Evolutionary conservation across 1,139 yeast genomes (phyloP).

Genomic region (Yamadazyma jaroonii): DNA sequence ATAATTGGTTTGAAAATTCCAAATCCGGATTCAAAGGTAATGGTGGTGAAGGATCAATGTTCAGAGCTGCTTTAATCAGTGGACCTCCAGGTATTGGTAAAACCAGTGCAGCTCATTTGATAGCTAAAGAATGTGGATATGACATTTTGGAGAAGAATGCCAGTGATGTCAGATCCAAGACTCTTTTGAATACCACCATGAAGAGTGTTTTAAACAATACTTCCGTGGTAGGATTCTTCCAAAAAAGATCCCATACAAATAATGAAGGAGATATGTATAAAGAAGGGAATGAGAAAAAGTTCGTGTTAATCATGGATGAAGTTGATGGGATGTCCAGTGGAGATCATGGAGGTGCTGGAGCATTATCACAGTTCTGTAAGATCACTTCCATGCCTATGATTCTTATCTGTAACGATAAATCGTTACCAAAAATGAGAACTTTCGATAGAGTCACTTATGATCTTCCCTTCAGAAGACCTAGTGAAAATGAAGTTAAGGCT

Average conservation of each 20-base stretch:
- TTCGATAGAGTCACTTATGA: conserved; percentile 86
- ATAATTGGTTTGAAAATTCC: conserved; percentile 66
- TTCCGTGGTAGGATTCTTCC: conserved; percentile 78
- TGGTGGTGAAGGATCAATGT: conserved; percentile 58
- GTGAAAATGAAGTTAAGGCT: conserved; percentile 74
- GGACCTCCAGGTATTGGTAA: conserved; percentile 89
- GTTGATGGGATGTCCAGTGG: conserved; percentile 99
- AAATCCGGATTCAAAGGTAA: conserved; percentile 54
- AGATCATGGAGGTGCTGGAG: conserved; percentile 98
- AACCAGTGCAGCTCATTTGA: conserved; percentile 75
- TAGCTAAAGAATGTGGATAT: conserved; percentile 65
- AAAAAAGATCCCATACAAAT: conserved; percentile 29
- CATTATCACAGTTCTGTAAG: conserved; percentile 82
- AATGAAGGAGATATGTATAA: conserved; percentile 17
- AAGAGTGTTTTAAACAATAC: conserved; percentile 76
- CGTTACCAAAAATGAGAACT: conserved; percentile 93
- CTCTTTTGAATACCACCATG: conserved; percentile 63
- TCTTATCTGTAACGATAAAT: conserved; percentile 88
- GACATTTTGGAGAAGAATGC: conserved; percentile 78
- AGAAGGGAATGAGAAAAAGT: conserved; percentile 38
- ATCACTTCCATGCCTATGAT: conserved; percentile 88
- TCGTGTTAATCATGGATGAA: conserved; percentile 95
- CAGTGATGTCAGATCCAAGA: conserved; percentile 86
- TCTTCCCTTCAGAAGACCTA: conserved; percentile 84
- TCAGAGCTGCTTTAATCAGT: conserved; percentile 79